Evolutionary conservation across 2,329 filamentous ascomycete species (phyloP), one percentile per base, ranked within the genome.

Genomic region (Acrodontium crateriforme): DNA sequence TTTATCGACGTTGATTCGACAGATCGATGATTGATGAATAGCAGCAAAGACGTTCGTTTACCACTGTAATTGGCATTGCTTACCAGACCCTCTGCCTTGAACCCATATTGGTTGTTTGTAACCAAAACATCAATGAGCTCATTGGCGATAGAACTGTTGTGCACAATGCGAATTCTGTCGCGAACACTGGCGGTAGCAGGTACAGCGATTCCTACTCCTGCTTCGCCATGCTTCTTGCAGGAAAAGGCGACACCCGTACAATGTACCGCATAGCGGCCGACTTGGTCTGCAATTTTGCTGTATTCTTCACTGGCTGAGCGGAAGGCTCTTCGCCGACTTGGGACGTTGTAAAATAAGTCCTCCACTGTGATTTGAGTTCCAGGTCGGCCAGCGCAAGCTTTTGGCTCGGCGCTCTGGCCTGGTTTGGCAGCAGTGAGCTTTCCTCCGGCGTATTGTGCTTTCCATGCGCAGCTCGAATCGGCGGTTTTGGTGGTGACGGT

Each of bases 321-420:
- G 47, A 98, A 98, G 8, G 91, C 89, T 40, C 75, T 73, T 18
- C 85, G 74, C 14, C 89, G 72, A 6, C 79, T 92, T 0, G 84
- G 85, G 1, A 95, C 73, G 45, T 94, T 98, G 63, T 93, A 98
- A 54, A 98, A 98, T 8, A 98, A 60, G 52, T 98, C 89, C 49
- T 98, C 87, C 10, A 98, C 71, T 0, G 82, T 85, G 46, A 98
- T 93, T 46, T 94, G 85, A 2, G 89, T 98, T 6, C 89, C 89
- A 37, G 73, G 77, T 10, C 85, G 72, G 10, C 89, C 89, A 24
- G 89, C 87, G 20, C 77, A 80, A 4, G 83, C 75, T 49, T 83
- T 93, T 2, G 89, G 89, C 21, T 92, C 84, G 2, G 79, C 65
- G 39, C 67, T 74, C 50, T 93, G 85, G 9, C 87, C 87, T 8